Evolutionary conservation across 2,329 filamentous ascomycete species (phyloP).

Genomic region (Colletotrichum musae): DNA sequence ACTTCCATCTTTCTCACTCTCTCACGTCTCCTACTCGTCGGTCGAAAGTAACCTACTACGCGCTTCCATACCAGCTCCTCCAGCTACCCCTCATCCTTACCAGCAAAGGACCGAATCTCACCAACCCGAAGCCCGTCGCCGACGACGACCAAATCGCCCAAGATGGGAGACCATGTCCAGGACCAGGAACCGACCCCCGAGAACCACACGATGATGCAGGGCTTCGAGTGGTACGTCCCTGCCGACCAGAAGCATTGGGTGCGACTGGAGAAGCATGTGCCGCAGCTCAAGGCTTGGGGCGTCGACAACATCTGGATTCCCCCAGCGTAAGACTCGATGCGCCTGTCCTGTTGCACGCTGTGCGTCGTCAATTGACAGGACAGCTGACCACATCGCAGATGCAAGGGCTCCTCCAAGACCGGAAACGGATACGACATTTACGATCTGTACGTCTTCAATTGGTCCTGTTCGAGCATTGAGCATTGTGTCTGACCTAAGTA

Average conservation of each 20-base stretch:
- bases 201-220: conserved; percentile 75
- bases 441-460: conserved; percentile 64
- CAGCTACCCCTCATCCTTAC: conserved; percentile 1
- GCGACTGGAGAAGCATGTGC: conserved; percentile 69
- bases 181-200: conserved; percentile 51
- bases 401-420: conserved; percentile 74
- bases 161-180: conserved; percentile 34
- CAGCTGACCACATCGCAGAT: conserved; percentile 50
- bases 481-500: conserved; percentile 2
- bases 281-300: conserved; percentile 72
- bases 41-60: not conserved
- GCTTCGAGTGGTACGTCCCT: conserved; percentile 82
- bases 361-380: not conserved
- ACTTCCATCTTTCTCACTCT: not conserved
- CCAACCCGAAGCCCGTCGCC: not conserved
- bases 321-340: conserved; percentile 60
- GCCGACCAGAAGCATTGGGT: conserved; percentile 75
- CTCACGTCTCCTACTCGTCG: not conserved
- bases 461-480: not conserved
- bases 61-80: not conserved
- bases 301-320: conserved; percentile 79
- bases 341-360: too few species aligned
- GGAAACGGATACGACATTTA: conserved; percentile 81
- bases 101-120: conserved; percentile 1
- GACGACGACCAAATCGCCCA: conserved; percentile 10